These are phyloP conservation scores for Cladosporium sp. DNA, from an alignment of 2,329 filamentous ascomycete species.

Conservation along the genomic window DNA sequence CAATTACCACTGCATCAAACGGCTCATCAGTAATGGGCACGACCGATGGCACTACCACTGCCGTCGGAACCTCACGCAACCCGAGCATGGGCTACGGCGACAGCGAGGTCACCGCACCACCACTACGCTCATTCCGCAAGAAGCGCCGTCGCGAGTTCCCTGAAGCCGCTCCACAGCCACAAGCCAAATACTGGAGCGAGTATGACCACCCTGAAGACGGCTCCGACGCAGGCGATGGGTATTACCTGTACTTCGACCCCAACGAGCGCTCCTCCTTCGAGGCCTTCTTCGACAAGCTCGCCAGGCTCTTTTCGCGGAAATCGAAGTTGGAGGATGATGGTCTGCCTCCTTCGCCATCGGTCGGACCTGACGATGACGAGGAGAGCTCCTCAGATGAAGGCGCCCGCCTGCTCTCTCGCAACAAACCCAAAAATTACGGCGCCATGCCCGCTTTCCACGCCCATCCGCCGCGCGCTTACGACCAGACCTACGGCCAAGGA, in stretches of 20 bases:
- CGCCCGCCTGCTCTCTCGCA: background rate
- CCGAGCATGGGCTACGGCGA: conserved; percentile 32
- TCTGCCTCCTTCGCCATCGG: conserved; percentile 25
- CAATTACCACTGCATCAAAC: conserved; percentile 40
- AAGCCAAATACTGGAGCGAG: conserved; percentile 74
- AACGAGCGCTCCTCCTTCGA: conserved; percentile 68
- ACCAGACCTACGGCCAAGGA: background rate
- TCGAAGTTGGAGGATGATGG: conserved; percentile 33
- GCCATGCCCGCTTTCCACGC: background rate
- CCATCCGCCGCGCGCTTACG: background rate
- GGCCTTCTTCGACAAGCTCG: conserved; percentile 58
- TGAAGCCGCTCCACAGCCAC: conserved; percentile 32
- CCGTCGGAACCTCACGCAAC: conserved; percentile 34
- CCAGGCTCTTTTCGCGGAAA: conserved; percentile 38
- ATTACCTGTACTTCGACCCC: conserved; percentile 74
- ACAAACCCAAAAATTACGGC: conserved; percentile 16
- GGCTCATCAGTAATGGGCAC: conserved; percentile 42
- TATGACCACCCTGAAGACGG: conserved; percentile 79
- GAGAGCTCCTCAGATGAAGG: conserved; percentile 38
- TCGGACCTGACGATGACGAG: conserved; percentile 31
- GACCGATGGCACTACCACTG: conserved; percentile 35
- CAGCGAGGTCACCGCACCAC: conserved; percentile 43
- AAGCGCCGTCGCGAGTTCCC: conserved; percentile 39
- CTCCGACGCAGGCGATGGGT: conserved; percentile 57
- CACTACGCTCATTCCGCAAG: conserved; percentile 47